Base-by-base conservation (phyloP, 2,329 filamentous ascomycete genomes). In the Plectosphaerella sp. region DNA sequence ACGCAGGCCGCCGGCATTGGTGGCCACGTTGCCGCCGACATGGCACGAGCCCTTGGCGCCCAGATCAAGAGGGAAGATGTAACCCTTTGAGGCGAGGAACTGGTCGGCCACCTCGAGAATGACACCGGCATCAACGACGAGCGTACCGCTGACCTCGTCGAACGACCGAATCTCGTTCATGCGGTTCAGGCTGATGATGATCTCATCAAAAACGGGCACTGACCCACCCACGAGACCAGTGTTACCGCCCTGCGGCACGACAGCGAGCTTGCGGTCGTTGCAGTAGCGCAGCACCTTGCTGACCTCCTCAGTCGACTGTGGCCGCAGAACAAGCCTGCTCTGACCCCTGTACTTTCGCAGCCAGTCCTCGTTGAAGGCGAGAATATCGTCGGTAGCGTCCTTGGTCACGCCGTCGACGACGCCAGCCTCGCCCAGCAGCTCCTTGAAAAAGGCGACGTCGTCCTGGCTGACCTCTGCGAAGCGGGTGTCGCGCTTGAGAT, bases 291-390 rank as follows among this genome's bases (percentile, higher is more conserved):
- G 72, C 54, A 97, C 86, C 72, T 88, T 82, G 81, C 91, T 96
- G 62, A 97, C 89, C 71, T 99, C 87, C 62, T 93, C 86, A 1
- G 90, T 93, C 15, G 83, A 88, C 49, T 80, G 82, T 11, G 94
- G 94, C 72, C 91, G 95, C 57, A 99, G 74, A 5, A 97, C 91
- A 24, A 99, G 76, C 64, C 86, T 84, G 55, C 89, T 85, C 71
- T 97, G 91, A 28, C 94, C 95, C 55, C 89, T 86, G 75, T 96
- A 99, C 74, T 99, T 99, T 71, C 89, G 87, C 92, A 99, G 97
- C 94, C 95, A 99, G 73, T 99, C 94, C 66, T 86, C 84, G 72
- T 99, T 99, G 79, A 91, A 99, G 8, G 89, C 82, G 67, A 94
- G 90, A 58, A 97, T 79, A 66, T 97, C 94, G 62, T 89, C 88